A percentile compares a stretch with the other conserved stretches of the same genome.
These are phyloP conservation scores for Prinsepia uniflora DNA, from an alignment of 306 rosid species.

Conservation along the genomic window DNA sequence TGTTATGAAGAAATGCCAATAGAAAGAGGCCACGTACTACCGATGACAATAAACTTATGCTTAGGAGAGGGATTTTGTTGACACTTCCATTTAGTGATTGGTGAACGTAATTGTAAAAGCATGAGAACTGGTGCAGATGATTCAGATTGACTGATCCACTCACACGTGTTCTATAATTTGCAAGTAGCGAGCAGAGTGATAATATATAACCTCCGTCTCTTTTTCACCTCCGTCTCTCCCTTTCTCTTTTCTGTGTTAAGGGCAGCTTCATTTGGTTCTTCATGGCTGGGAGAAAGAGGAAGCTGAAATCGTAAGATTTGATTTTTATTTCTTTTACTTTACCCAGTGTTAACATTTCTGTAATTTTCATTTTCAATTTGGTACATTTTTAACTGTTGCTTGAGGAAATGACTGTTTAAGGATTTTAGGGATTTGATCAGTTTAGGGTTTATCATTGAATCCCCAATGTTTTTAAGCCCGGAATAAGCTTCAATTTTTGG, in stretches of 20 bases:
- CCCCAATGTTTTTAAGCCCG: constrained; percentile 6
- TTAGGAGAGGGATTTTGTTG: too few relatives aligned
- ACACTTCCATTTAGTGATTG: background rate
- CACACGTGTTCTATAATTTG: constrained; percentile 7
- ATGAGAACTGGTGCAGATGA: background rate
- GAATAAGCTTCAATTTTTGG: constrained; percentile 15
- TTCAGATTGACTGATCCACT: background rate
- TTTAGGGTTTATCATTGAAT: constrained; percentile 11
- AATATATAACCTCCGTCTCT: background rate
- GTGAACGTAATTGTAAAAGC: background rate
- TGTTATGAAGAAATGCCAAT: background rate
- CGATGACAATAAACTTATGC: background rate
- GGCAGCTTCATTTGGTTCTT: constrained; percentile 13
- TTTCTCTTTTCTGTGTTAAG: constrained; percentile 8
- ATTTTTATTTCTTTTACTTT: background rate
- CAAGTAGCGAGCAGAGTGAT: background rate
- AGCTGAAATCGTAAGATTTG: constrained; percentile 59
- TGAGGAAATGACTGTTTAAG: background rate
- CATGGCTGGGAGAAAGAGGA: constrained; percentile 64
- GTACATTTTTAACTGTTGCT: background rate
- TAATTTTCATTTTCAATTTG: background rate
- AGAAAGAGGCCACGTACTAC: background rate
- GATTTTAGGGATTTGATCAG: constrained; percentile 30
- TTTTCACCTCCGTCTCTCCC: background rate
- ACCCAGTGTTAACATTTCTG: background rate